Evolutionary conservation across 2,329 filamentous ascomycete species (phyloP), one percentile per base, ranked within the genome.

Genomic region (Massarina eburnea): DNA sequence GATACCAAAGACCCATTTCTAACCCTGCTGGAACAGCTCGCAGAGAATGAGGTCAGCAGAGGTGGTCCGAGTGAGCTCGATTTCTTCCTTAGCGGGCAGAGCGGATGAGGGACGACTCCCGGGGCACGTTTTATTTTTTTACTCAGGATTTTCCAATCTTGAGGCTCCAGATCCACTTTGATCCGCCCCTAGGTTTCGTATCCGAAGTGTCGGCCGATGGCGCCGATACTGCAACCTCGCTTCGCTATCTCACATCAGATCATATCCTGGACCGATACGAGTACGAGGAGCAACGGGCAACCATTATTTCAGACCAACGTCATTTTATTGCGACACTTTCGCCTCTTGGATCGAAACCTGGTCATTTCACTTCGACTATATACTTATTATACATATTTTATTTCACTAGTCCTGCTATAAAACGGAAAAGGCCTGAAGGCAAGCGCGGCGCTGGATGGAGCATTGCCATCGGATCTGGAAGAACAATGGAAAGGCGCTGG

Each of bases 1-100:
- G 88, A 92, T 55, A n/a, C n/a, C n/a, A 91, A 88, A 57, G 89
- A 94, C 61, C 88, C 89, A 0, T 94, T 95, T 62, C 70, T 94
- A 32, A 88, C 82, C 50, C 71, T 94, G 33, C 73, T 94, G 27
- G 89, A 94, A 66, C 88, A 94, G 70, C 76, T 94, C 47, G 89
- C 88, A 0, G 88, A 94, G 68, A 91, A 89, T 59, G 88, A 92
- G 68, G 80, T 87, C 42, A 76, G 77, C 33, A 76, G 81, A 41
- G 87, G 85, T 0, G 81, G 84, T 8, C 86, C 85, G 10, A 85
- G 80, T 54, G 88, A 92, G 62, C 72, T 94, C 58, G 88, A 92
- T 66, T 91, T 89, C 70, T 91, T 91, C 61, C 71, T 91, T 48
- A 64, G 67, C 53, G 61, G 64, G 27, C 61, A 65, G 39, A 61